Percentiles rank a stretch among this genome's conserved stretches.
Conservation (phyloP, 1,284 basidiomycete genomes). For the Irpex lacteus region DNA sequence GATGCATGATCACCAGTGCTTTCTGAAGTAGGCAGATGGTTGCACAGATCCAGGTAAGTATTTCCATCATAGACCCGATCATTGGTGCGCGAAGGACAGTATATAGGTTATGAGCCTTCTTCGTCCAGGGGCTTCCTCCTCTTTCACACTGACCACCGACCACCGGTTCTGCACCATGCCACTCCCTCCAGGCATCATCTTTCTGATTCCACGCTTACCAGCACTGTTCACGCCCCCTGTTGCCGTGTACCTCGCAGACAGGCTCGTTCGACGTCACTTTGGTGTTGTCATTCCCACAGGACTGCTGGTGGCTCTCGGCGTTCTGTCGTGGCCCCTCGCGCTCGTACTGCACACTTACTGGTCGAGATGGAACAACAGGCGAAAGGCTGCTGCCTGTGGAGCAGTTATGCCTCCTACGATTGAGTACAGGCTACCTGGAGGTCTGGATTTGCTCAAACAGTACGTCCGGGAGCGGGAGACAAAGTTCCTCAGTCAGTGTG, state of each 20-base stretch:
- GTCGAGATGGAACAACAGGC: constrained; percentile 9
- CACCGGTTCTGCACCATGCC: neutral
- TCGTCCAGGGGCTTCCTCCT: too few relatives aligned
- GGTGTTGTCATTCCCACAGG: constrained; percentile 9
- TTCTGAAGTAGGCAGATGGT: too few relatives aligned
- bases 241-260: neutral
- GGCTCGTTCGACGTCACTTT: neutral
- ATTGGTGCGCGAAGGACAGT: too few relatives aligned
- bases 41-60: too few relatives aligned
- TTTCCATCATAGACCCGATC: too few relatives aligned
- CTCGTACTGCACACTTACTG: constrained; percentile 7
- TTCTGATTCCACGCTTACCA: constrained; percentile 11
- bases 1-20: too few relatives aligned
- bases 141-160: too few relatives aligned
- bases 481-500: constrained; percentile 18
- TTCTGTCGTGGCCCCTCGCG: constrained; percentile 14
- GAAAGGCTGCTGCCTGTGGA: constrained; percentile 20
- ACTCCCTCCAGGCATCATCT: constrained; percentile 17
- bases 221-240: constrained; percentile 13
- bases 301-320: constrained; percentile 1
- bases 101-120: too few relatives aligned
- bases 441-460: constrained; percentile 19
- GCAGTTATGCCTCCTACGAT: constrained; percentile 20
- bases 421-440: constrained; percentile 16
- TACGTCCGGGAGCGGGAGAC: constrained; percentile 2